Conservation (phyloP, 768 basidiomycete species). For the Pleurotus citrinopileatus region DNA sequence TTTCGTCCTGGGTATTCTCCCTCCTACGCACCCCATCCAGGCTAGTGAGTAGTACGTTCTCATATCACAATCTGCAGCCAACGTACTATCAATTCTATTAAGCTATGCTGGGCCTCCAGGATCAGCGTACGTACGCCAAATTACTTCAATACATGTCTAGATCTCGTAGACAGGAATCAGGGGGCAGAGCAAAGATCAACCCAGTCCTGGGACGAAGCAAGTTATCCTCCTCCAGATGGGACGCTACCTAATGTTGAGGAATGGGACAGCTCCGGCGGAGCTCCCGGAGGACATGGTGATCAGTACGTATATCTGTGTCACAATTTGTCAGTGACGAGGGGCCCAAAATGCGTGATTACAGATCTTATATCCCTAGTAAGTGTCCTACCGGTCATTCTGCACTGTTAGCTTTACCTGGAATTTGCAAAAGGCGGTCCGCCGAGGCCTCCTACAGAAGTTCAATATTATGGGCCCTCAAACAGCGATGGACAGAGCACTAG, state of each 20-base stretch:
- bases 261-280: conserved; percentile 27
- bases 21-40: not conserved
- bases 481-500: conserved; percentile 40
- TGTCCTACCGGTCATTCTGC: not conserved
- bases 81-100: no score
- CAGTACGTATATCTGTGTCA: no score
- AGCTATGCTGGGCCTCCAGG: conserved; percentile 12
- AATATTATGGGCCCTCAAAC: conserved; percentile 61
- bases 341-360: no score
- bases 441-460: conserved; percentile 53
- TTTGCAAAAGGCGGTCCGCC: conserved; percentile 48
- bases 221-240: not conserved
- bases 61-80: no score
- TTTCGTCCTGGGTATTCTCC: not conserved
- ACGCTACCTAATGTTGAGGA: conserved; percentile 2
- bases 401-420: no score
- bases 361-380: not conserved
- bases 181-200: not conserved
- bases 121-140: conserved; percentile 2
- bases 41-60: not conserved
- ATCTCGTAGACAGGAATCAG: no score
- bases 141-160: no score
- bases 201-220: conserved; percentile 24
- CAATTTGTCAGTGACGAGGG: no score
- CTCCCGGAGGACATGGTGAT: conserved; percentile 12